Base-by-base conservation (phyloP, 225 moss, liverwort and hornwort species). In the Takakia lepidozioides region DNA sequence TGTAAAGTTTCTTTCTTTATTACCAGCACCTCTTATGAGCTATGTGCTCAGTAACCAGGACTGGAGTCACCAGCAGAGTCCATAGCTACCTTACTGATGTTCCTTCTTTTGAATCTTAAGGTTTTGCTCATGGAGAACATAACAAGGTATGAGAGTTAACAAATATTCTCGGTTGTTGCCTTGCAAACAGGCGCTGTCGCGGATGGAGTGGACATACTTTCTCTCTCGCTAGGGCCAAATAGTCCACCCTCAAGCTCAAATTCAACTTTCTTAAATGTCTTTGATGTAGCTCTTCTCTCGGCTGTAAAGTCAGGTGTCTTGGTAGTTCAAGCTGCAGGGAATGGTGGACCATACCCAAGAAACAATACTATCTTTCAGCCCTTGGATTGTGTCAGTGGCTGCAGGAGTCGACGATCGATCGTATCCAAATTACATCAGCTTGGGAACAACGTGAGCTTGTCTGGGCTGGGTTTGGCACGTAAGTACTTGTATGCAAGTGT, bases 261-360 rank as follows among this genome's bases (percentile, higher is more conserved):
- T 5, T 75, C 78, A 7, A 72, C 88, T 24, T 88, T 84, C 46
- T 70, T 84, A 43, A 88, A 88, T 17, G 76, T 84, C 27, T 73
- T 88, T 1, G 88, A 88, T 39, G 70, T 82, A 11, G 84, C 78
- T 15, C 70, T 88, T 27, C 62, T 88, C 17, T 75, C 78, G 19
- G 88, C 88, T 18, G 75, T 84, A 25, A 88, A 75, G 36, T 84
- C 88, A 27, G 81, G 81, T 38, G 78, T 84, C 15, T 75, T 84
- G 26, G 84, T 88, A 10, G 81, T 81, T 35, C 84, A 88, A 66
- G 88, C 84, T 21, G 78, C 81, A 38, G 84, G 88, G 5, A 88
- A 88, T 23, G 78, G 78, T 1, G 88, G 88, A 34, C 88, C 88
- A 2, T 78, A 81, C 1, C 64, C 81, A 43, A 75, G 72, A 22